phyloP scores from a whole-genome alignment of 345 rosid genomes.

The Eucalyptus curtisii region DNA sequence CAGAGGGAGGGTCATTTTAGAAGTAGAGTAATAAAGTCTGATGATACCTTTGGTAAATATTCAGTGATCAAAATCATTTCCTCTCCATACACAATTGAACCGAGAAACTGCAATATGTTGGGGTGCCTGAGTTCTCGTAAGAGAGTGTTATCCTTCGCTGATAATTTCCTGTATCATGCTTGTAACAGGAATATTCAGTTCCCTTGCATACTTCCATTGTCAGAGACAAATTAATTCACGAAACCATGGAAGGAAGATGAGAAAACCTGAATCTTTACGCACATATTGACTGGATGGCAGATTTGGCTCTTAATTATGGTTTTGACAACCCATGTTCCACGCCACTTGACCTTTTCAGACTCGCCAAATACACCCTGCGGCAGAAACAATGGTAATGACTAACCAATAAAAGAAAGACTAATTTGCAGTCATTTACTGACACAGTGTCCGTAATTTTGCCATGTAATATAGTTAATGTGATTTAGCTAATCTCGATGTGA shows the following conservation, averaged over 20 bases:
- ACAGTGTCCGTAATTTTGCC: not conserved
- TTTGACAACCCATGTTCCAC: slow-evolving; percentile 60
- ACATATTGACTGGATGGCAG: slow-evolving; percentile 26
- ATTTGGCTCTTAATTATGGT: slow-evolving; percentile 40
- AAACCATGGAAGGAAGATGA: not conserved
- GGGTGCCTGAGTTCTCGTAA: slow-evolving; percentile 56
- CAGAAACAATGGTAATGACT: not conserved
- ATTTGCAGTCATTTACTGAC: not conserved
- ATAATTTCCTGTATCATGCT: slow-evolving; percentile 25
- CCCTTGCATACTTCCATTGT: not conserved
- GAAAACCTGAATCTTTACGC: not conserved
- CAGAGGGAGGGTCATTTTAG: not conserved
- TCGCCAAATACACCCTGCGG: slow-evolving; percentile 37
- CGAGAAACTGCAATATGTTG: slow-evolving; percentile 54
- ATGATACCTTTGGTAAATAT: slow-evolving; percentile 31
- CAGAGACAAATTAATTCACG: not conserved
- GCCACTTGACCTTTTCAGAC: slow-evolving; percentile 48
- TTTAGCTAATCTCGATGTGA: not conserved
- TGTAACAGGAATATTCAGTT: not conserved
- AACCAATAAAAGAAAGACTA: not conserved
- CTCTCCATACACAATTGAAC: slow-evolving; percentile 45
- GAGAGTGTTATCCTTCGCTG: slow-evolving; percentile 39
- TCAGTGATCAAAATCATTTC: slow-evolving; percentile 47
- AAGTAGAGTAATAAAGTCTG: not conserved
- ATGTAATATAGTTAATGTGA: not conserved